phyloP scores from a whole-genome alignment of 2,329 filamentous ascomycete genomes.

The Penicillium sp. region DNA sequence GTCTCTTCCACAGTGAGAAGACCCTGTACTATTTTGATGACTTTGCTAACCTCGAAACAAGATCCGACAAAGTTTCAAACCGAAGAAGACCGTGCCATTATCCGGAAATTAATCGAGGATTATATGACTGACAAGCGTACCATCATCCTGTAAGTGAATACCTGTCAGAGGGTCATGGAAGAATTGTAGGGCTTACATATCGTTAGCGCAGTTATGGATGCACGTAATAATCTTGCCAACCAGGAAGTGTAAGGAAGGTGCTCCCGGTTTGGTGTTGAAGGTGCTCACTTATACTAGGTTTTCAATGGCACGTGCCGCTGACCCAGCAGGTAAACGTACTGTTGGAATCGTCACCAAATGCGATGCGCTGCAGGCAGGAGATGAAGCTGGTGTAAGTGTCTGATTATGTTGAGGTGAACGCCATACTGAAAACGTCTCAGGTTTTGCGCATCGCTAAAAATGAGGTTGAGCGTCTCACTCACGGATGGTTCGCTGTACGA shows the following conservation, averaged over 20 bases:
- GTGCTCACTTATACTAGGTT: slow-evolving; percentile 25
- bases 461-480: slow-evolving; percentile 17
- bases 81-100: slow-evolving; percentile 53
- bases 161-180: too few species aligned
- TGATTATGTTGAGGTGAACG: too few species aligned
- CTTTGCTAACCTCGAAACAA: background rate
- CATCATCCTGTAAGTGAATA: slow-evolving; percentile 52
- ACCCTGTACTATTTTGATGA: background rate
- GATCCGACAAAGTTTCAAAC: slow-evolving; percentile 53
- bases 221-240: background rate
- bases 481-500: slow-evolving; percentile 29
- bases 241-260: background rate
- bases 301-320: slow-evolving; percentile 42
- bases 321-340: slow-evolving; percentile 33
- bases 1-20: slow-evolving; percentile 37
- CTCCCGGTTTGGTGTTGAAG: too few species aligned
- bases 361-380: slow-evolving; percentile 31
- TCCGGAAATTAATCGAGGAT: slow-evolving; percentile 45
- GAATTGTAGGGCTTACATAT: background rate
- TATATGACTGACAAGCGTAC: slow-evolving; percentile 57
- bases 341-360: slow-evolving; percentile 41
- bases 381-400: slow-evolving; percentile 17
- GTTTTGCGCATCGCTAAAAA: slow-evolving; percentile 18
- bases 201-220: background rate
- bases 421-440: background rate